Conservation (phyloP, 2,329 filamentous ascomycete genomes). For the Alternaria burnsii region DNA sequence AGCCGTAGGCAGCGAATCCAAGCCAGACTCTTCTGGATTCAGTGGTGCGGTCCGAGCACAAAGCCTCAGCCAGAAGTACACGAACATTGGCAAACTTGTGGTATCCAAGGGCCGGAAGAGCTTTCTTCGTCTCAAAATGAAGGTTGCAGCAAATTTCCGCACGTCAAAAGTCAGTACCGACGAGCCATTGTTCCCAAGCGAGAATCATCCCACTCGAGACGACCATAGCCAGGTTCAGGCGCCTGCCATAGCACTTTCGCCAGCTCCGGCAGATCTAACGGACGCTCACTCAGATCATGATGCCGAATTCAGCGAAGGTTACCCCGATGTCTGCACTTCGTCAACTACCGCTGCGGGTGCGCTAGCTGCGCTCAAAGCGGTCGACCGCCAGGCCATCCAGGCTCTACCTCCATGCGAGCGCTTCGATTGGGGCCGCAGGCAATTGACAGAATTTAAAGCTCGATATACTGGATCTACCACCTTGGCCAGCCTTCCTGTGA, state of each 20-base stretch:
- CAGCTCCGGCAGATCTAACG: background rate
- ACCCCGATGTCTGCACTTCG: conserved; percentile 6
- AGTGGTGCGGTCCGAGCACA: background rate
- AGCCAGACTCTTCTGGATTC: background rate
- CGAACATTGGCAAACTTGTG: background rate
- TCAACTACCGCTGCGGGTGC: conserved; percentile 12
- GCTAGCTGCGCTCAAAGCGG: conserved; percentile 10
- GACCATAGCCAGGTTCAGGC: background rate
- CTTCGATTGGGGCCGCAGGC: conserved; percentile 24
- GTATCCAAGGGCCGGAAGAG: background rate
- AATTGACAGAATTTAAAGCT: conserved; percentile 28
- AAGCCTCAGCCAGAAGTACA: background rate
- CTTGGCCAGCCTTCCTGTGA: conserved; percentile 8
- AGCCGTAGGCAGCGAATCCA: background rate
- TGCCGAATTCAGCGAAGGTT: background rate
- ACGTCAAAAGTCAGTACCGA: background rate
- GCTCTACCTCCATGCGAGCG: conserved; percentile 23
- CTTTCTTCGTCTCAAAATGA: background rate
- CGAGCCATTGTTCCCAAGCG: background rate
- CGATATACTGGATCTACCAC: conserved; percentile 3
- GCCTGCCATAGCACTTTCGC: background rate
- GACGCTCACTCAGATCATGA: background rate
- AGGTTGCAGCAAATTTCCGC: background rate
- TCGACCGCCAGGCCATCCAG: conserved; percentile 20
- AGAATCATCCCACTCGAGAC: background rate